A percentile compares a stretch with the other conserved stretches of the same genome.
These are phyloP conservation scores for Trichothecium roseum DNA, from an alignment of 2,329 filamentous ascomycete species.

Conservation along the genomic window DNA sequence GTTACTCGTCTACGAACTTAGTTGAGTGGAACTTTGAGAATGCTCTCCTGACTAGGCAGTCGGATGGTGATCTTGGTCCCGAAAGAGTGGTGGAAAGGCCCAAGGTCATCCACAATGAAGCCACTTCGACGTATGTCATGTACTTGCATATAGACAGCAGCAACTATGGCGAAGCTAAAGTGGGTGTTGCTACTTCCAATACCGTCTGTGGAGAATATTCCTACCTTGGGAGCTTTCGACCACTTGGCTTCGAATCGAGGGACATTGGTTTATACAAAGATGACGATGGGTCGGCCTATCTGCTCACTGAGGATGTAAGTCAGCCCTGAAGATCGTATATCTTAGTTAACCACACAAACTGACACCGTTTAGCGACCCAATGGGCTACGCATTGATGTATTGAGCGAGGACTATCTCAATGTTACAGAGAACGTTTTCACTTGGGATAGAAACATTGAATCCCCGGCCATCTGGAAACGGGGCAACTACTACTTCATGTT, in stretches of 20 bases:
- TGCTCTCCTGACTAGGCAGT: slow-evolving; percentile 43
- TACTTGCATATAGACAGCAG: slow-evolving; percentile 57
- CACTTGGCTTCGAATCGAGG: slow-evolving; percentile 28
- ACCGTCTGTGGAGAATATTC: slow-evolving; percentile 50
- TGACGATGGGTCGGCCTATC: slow-evolving; percentile 48
- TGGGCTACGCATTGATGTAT: slow-evolving; percentile 45
- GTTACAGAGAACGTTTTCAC: slow-evolving; percentile 37
- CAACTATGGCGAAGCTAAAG: slow-evolving; percentile 52
- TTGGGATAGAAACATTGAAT: slow-evolving; percentile 46
- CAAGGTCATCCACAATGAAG: slow-evolving; percentile 57
- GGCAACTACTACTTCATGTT: slow-evolving; percentile 55
- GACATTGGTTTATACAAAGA: slow-evolving; percentile 54
- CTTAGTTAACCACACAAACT: no score
- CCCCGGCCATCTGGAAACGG: slow-evolving; percentile 53
- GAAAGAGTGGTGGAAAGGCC: slow-evolving; percentile 55
- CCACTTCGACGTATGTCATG: slow-evolving; percentile 55
- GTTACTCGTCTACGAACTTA: slow-evolving; percentile 53
- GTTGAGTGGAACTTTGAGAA: slow-evolving; percentile 54
- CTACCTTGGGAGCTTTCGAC: slow-evolving; percentile 22
- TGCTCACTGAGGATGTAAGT: slow-evolving; percentile 52
- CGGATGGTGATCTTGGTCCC: slow-evolving; percentile 45
- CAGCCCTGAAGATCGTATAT: no score
- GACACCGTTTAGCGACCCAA: slow-evolving; percentile 33
- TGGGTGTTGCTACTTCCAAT: slow-evolving; percentile 50
- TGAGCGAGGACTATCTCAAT: slow-evolving; percentile 46